Conservation (phyloP, 352 stramenopile species). For the Aphanomyces astaci region DNA sequence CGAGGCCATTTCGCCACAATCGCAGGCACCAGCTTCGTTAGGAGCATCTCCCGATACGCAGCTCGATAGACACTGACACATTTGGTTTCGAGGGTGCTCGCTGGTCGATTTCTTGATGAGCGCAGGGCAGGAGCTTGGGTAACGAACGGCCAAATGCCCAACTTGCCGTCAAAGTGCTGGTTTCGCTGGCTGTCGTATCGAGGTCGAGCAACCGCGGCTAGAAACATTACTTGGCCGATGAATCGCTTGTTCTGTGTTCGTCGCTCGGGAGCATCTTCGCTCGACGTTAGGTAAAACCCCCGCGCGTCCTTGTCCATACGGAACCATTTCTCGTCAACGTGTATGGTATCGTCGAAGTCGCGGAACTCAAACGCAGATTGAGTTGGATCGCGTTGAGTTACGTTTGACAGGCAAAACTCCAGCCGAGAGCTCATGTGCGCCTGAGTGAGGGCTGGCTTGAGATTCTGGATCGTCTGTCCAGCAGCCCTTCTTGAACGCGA, state of each 20-base stretch:
- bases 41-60: conserved; percentile 14
- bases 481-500: too few relatives aligned
- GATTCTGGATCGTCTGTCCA: too few relatives aligned
- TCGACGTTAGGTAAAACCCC: not conserved
- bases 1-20: conserved; percentile 23
- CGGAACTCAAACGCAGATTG: not conserved
- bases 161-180: not conserved
- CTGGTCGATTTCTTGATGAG: conserved; percentile 21
- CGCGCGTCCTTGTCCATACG: not conserved
- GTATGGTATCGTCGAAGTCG: not conserved
- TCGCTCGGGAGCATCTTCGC: not conserved
- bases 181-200: not conserved
- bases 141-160: conserved; percentile 22
- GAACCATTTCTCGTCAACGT: conserved; percentile 1
- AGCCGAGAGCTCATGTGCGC: too few relatives aligned
- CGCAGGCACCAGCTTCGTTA: conserved; percentile 21
- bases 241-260: not conserved
- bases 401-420: too few relatives aligned
- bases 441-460: too few relatives aligned
- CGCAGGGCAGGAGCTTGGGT: conserved; percentile 20
- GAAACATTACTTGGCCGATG: not conserved
- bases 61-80: conserved; percentile 16
- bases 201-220: not conserved
- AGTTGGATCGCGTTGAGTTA: not conserved
- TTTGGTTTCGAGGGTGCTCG: conserved; percentile 26